These are phyloP conservation scores for Agrostemma githago DNA, from an alignment of 148 eudicot species.

Conservation along the genomic window DNA sequence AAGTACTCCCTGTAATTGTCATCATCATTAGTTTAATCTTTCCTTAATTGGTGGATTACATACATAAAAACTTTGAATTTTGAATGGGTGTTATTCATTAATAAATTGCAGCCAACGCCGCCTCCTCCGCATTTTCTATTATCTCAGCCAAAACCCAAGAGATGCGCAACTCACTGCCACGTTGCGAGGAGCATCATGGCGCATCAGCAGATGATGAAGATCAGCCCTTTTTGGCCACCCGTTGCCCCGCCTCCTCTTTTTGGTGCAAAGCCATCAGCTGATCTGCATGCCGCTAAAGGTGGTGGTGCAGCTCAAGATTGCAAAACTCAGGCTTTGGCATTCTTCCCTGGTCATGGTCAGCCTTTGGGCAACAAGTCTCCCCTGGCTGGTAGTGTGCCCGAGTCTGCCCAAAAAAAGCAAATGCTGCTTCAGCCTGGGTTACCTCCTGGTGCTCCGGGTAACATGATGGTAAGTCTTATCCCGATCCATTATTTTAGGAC, in stretches of 20 bases:
- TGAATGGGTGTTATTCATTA: background rate
- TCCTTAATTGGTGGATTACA: background rate
- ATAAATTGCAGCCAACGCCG: slow-evolving; percentile 44
- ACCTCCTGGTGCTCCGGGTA: slow-evolving; percentile 65
- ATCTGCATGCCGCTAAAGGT: slow-evolving; percentile 50
- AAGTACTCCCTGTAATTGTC: background rate
- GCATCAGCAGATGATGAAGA: slow-evolving; percentile 81
- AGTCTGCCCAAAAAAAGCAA: slow-evolving; percentile 71
- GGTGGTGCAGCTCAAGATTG: slow-evolving; percentile 43
- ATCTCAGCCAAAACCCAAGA: slow-evolving; percentile 71
- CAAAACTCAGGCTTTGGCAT: slow-evolving; percentile 48
- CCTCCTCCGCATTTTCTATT: slow-evolving; percentile 43
- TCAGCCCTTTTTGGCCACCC: slow-evolving; percentile 68
- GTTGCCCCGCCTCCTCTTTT: slow-evolving; percentile 54
- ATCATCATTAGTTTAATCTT: background rate
- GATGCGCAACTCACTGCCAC: slow-evolving; percentile 82
- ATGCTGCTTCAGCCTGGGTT: slow-evolving; percentile 63
- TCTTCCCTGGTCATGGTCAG: slow-evolving; percentile 59
- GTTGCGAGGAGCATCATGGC: slow-evolving; percentile 63
- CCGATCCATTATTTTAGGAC: too few species aligned
- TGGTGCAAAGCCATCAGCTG: slow-evolving; percentile 68
- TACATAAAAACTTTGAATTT: background rate
- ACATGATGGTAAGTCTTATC: slow-evolving; percentile 61
- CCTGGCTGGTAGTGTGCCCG: slow-evolving; percentile 40
- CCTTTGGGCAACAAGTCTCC: slow-evolving; percentile 49